phyloP scores from a whole-genome alignment of 176 grass and related monocot species.

The Triticum urartu region DNA sequence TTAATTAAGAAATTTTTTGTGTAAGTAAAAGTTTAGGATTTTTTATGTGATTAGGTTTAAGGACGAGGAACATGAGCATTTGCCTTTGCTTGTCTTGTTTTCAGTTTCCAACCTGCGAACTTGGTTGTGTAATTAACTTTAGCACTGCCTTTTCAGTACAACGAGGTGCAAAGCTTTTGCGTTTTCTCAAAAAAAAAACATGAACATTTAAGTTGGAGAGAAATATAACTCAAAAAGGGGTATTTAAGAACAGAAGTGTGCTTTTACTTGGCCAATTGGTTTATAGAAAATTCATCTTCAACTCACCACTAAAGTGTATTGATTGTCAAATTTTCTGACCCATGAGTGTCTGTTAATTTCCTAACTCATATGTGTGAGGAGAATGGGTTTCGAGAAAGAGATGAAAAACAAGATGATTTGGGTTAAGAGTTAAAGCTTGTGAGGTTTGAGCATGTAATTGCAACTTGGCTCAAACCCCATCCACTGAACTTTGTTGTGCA shows the following conservation, averaged over 20 bases:
- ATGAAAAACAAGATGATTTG: slow-evolving; percentile 6
- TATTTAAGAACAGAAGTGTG: neutral
- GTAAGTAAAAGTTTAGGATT: neutral
- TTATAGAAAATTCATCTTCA: neutral
- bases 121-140: too few species aligned
- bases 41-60: neutral
- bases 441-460: neutral
- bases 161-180: too few species aligned
- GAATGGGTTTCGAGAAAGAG: neutral
- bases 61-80: neutral
- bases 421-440: slow-evolving; percentile 11
- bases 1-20: neutral
- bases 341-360: neutral
- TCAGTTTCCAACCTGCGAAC: too few species aligned
- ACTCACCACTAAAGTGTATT: neutral
- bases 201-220: slow-evolving; percentile 5
- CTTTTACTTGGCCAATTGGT: neutral
- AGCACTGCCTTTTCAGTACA: too few species aligned
- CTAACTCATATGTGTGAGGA: neutral
- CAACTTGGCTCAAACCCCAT: neutral
- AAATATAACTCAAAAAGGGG: neutral
- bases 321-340: neutral
- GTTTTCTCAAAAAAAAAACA: neutral
- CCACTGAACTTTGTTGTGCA: slow-evolving; percentile 45
- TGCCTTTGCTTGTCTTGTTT: too few species aligned